phyloP scores from a whole-genome alignment of 805 yeast genomes.

The Metschnikowia vanudenii region DNA sequence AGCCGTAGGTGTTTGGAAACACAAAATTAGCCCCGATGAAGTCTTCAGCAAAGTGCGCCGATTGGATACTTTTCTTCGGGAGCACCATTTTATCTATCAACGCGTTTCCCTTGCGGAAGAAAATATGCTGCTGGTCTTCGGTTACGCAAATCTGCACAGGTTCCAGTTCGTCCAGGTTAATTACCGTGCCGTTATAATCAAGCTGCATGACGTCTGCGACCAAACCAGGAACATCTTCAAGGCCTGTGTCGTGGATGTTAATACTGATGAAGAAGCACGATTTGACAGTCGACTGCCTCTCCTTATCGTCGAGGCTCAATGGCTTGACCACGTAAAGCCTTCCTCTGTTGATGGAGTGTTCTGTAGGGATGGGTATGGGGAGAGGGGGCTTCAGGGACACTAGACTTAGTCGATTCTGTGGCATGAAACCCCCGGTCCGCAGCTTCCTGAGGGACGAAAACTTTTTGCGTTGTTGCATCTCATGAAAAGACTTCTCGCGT shows the following conservation, averaged over 20 bases:
- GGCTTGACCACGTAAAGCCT: slow-evolving; percentile 16
- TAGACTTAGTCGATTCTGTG: slow-evolving; percentile 16
- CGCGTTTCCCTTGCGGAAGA: slow-evolving; percentile 10
- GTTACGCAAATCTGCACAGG: slow-evolving; percentile 13
- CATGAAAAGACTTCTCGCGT: background rate
- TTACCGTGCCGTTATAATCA: slow-evolving; percentile 17
- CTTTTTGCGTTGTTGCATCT: slow-evolving; percentile 13
- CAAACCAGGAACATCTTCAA: slow-evolving; percentile 12
- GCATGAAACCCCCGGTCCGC: slow-evolving; percentile 19
- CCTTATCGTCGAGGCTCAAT: slow-evolving; percentile 8
- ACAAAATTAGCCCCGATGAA: slow-evolving; percentile 10
- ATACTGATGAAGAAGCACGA: slow-evolving; percentile 16
- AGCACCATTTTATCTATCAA: slow-evolving; percentile 18
- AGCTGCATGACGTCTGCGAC: slow-evolving; percentile 7
- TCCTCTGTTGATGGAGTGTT: slow-evolving; percentile 13
- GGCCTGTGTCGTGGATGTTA: slow-evolving; percentile 15
- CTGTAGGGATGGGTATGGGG: slow-evolving; percentile 20
- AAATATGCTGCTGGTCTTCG: slow-evolving; percentile 9
- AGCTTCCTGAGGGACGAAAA: slow-evolving; percentile 16
- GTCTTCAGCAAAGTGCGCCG: slow-evolving; percentile 12
- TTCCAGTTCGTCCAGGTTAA: slow-evolving; percentile 5
- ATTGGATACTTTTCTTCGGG: slow-evolving; percentile 10
- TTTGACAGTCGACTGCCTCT: slow-evolving; percentile 13
- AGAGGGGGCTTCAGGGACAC: slow-evolving; percentile 13
- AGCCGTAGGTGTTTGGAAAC: slow-evolving; percentile 18